Base-by-base conservation (phyloP, 495 filamentous ascomycete genomes). In the Neurospora sp. region DNA sequence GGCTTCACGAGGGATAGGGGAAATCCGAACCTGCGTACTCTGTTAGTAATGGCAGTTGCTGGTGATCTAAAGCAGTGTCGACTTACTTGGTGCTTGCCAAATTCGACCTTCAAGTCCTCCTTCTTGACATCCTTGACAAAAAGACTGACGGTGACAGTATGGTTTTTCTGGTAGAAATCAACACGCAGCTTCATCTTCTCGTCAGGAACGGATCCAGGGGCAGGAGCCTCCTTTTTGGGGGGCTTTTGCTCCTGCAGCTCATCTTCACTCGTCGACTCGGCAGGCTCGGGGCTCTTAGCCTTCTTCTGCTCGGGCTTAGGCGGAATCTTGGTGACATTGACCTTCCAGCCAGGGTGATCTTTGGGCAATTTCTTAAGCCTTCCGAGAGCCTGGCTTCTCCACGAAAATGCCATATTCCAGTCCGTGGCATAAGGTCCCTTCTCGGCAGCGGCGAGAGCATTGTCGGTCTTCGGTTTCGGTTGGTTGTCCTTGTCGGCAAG, bases 281-380 rank as follows among this genome's bases (percentile, higher is more conserved):
- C 53, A 4, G 75, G 71, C 42, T 75, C 71, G 1, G 71, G 53
- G n/a, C 71, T 69, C 44, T 72, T 74, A 14, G 37, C 69, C 35
- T 76, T 76, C 74, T 76, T 69, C 42, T 72, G 78, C 42, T 73
- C 18, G 7, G 88, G 75, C 68, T 88, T 83, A 37, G 89, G 84
- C 3, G 93, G 94, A 31, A 91, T 85, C 76, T 93, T 91, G 59
- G 82, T 78, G 8, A 93, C 84, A 4, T 83, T 89, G 31, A 90
- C 85, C 75, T 84, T 83, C 39, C 82, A 80, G 61, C 82, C 87
- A 38, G 88, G 85, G 78, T 94, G 86, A 22, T 87, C 89, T 20
- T 87, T 86, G 3, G 86, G 84, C 68, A 93, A 75, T n/a, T 88
- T 88, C 77, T 91, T 89, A 78, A 93, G 86, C 18, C 82, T 80